These are phyloP conservation scores for Fusarium sp. DNA, from an alignment of 2,329 filamentous ascomycete species.

Conservation along the genomic window DNA sequence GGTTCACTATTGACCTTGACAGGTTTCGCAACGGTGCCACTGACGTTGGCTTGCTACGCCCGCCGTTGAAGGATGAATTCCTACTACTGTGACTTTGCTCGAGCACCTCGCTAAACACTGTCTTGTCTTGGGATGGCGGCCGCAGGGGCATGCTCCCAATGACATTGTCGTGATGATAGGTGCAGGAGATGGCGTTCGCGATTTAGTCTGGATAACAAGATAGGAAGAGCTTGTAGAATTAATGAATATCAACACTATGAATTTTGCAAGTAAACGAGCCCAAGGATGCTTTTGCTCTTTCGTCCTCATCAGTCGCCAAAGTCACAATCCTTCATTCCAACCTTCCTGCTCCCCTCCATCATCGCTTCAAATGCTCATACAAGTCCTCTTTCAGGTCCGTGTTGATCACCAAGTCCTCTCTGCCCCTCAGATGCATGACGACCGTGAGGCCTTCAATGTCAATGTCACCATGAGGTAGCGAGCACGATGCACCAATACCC, in stretches of 20 bases:
- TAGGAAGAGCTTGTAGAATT: neutral
- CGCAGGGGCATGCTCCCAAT: neutral
- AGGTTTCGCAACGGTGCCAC: conserved; percentile 18
- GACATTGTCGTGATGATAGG: neutral
- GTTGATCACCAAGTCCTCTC: conserved; percentile 62
- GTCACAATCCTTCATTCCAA: conserved; percentile 9
- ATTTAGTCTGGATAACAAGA: neutral
- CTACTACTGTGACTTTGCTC: neutral
- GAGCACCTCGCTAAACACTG: neutral
- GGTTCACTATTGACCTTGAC: conserved; percentile 13
- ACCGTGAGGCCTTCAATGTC: conserved; percentile 61
- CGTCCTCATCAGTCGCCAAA: conserved; percentile 3
- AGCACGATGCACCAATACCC: conserved; percentile 30
- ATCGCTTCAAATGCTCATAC: conserved; percentile 25
- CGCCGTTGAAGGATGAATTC: conserved; percentile 7
- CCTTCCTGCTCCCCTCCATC: conserved; percentile 3
- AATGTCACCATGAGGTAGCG: conserved; percentile 48
- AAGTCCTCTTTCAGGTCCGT: conserved; percentile 55
- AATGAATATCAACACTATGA: neutral
- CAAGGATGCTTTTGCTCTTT: conserved; percentile 3
- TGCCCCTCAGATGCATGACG: conserved; percentile 59
- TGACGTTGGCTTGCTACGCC: conserved; percentile 28
- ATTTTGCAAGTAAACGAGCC: neutral
- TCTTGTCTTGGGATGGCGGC: neutral
- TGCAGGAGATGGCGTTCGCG: too few relatives aligned